Percentiles rank a stretch among this genome's conserved stretches.
Conservation (phyloP, 2,329 filamentous ascomycete species). For the Colletotrichum sidae region DNA sequence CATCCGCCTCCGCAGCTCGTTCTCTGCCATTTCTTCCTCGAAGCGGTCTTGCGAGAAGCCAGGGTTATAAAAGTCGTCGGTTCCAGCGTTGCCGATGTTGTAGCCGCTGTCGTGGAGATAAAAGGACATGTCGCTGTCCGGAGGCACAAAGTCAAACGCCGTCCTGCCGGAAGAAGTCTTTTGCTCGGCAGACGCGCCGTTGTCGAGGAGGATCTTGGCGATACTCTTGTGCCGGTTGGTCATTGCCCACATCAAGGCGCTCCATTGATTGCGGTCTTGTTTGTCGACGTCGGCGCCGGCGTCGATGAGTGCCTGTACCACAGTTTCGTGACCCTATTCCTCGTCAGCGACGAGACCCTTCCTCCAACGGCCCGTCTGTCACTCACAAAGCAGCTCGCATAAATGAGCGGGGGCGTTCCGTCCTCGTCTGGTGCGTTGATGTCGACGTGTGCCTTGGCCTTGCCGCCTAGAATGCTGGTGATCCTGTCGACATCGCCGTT, state of each 20-base stretch:
- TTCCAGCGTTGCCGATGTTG: constrained; percentile 81
- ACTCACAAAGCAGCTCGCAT: constrained; percentile 95
- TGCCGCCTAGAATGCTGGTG: constrained; percentile 78
- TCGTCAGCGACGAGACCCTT: constrained; percentile 12
- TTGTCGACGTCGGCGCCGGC: constrained; percentile 90
- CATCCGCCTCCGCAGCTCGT: constrained; percentile 94
- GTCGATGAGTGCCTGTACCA: constrained; percentile 85
- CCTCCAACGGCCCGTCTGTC: background rate
- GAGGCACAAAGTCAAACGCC: constrained; percentile 94
- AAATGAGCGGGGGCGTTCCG: constrained; percentile 95
- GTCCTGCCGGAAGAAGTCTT: constrained; percentile 95
- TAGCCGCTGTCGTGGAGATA: constrained; percentile 97
- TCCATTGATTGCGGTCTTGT: constrained; percentile 98
- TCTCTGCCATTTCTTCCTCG: constrained; percentile 97
- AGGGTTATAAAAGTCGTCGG: constrained; percentile 92
- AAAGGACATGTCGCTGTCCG: constrained; percentile 95
- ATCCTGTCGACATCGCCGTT: constrained; percentile 93
- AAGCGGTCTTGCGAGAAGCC: constrained; percentile 94
- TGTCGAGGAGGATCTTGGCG: constrained; percentile 90
- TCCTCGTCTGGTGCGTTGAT: constrained; percentile 92
- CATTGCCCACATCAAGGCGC: constrained; percentile 99
- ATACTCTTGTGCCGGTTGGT: constrained; percentile 98
- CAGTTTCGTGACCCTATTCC: constrained; percentile 83
- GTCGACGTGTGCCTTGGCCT: constrained; percentile 81
- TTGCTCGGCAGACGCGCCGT: constrained; percentile 93